Conservation (phyloP, 2,329 filamentous ascomycete species). For the Fusarium anthophilum region DNA sequence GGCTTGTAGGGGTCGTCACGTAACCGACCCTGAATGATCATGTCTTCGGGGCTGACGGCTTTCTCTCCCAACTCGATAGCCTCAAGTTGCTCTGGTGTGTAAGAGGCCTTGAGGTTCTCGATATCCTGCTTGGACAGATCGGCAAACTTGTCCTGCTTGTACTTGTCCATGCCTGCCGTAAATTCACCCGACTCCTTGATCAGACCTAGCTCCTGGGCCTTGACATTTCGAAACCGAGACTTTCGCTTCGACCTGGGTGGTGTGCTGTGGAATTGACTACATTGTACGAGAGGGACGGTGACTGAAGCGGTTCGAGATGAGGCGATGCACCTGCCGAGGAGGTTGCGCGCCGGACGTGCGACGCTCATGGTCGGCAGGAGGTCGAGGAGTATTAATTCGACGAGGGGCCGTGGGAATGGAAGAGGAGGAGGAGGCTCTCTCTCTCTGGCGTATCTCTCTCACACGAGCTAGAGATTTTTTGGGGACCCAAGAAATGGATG, state of each 20-base stretch:
- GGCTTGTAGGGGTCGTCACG: slow-evolving; percentile 78
- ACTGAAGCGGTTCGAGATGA: slow-evolving; percentile 41
- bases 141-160: slow-evolving; percentile 61
- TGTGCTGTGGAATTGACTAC: slow-evolving; percentile 63
- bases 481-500: slow-evolving; percentile 34
- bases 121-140: slow-evolving; percentile 75
- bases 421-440: not conserved
- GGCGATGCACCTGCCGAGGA: slow-evolving; percentile 61
- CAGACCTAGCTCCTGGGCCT: slow-evolving; percentile 62
- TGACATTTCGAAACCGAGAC: slow-evolving; percentile 63
- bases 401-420: not conserved
- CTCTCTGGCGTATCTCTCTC: slow-evolving; percentile 27
- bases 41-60: slow-evolving; percentile 77
- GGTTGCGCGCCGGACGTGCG: slow-evolving; percentile 63
- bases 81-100: slow-evolving; percentile 82
- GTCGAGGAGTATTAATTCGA: slow-evolving; percentile 3
- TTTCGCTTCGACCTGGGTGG: slow-evolving; percentile 56
- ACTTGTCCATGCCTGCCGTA: slow-evolving; percentile 55
- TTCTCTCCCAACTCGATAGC: slow-evolving; percentile 84
- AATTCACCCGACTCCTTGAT: slow-evolving; percentile 44
- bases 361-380: slow-evolving; percentile 60
- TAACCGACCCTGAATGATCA: slow-evolving; percentile 76
- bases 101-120: slow-evolving; percentile 69
- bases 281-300: slow-evolving; percentile 43
- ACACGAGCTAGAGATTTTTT: slow-evolving; percentile 48